These are phyloP conservation scores for Trichomonas tenax DNA, from an alignment of 208 protist species.

Conservation along the genomic window DNA sequence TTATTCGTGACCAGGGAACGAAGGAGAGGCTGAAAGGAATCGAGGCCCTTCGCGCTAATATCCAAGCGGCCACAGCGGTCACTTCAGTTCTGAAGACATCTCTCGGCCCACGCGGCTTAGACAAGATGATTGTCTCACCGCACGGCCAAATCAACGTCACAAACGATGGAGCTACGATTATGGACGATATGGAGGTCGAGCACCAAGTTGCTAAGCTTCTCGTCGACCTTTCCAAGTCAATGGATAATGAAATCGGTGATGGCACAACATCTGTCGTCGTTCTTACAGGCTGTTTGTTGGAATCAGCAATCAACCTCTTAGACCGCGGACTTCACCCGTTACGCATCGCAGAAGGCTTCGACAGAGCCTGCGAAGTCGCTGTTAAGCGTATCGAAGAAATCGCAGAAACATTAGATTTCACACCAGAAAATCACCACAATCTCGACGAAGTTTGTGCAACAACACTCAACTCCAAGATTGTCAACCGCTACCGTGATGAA, in stretches of 20 bases:
- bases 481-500: not conserved
- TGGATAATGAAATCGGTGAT: constrained; percentile 99
- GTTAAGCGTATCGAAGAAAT: constrained; percentile 70
- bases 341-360: constrained; percentile 91
- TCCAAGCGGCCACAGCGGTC: not conserved
- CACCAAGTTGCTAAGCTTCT: constrained; percentile 97
- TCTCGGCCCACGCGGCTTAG: constrained; percentile 60
- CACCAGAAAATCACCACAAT: constrained; percentile 51
- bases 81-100: constrained; percentile 14
- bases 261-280: constrained; percentile 96
- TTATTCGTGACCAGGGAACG: constrained; percentile 8
- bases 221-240: constrained; percentile 95
- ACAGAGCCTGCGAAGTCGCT: constrained; percentile 83
- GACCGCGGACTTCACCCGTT: constrained; percentile 95
- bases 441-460: constrained; percentile 88
- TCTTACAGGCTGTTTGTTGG: constrained; percentile 90
- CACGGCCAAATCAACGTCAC: constrained; percentile 97
- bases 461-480: constrained; percentile 65
- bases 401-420: constrained; percentile 54
- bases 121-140: constrained; percentile 75
- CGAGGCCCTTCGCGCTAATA: constrained; percentile 6
- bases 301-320: constrained; percentile 82
- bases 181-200: constrained; percentile 71
- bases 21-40: constrained; percentile 5
- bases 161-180: constrained; percentile 94